These are phyloP conservation scores for Ascochyta lentis DNA, from an alignment of 2,329 filamentous ascomycete genomes.

Conservation along the genomic window DNA sequence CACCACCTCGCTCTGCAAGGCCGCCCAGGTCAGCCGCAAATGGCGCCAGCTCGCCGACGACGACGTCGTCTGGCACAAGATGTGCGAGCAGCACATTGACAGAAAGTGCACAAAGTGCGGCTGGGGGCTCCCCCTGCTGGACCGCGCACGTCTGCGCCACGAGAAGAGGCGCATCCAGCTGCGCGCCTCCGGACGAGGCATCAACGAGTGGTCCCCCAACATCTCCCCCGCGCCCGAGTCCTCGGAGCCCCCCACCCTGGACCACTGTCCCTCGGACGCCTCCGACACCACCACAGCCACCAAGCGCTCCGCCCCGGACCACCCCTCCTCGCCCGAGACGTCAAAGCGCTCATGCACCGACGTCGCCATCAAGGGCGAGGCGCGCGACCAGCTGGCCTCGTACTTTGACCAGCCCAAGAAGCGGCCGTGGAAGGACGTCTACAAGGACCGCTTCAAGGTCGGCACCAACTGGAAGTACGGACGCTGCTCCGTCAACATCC, in stretches of 20 bases:
- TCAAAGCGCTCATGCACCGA: slow-evolving; percentile 47
- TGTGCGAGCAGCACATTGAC: slow-evolving; percentile 98
- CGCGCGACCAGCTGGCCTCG: slow-evolving; percentile 48
- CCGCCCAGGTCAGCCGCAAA: slow-evolving; percentile 86
- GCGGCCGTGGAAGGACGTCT: slow-evolving; percentile 94
- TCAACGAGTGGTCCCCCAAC: slow-evolving; percentile 61
- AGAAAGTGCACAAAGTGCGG: slow-evolving; percentile 94
- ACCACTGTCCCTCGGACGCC: slow-evolving; percentile 17
- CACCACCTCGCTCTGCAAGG: slow-evolving; percentile 92
- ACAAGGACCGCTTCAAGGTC: slow-evolving; percentile 93
- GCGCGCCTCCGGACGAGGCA: slow-evolving; percentile 65
- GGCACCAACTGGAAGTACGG: slow-evolving; percentile 98
- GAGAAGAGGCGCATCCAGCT: slow-evolving; percentile 86
- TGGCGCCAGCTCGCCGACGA: slow-evolving; percentile 95
- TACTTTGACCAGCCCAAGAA: slow-evolving; percentile 58
- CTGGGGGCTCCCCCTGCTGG: slow-evolving; percentile 89
- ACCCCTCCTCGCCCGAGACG: slow-evolving; percentile 29
- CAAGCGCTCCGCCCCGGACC: slow-evolving; percentile 42
- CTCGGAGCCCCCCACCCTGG: slow-evolving; percentile 17
- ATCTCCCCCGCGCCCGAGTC: slow-evolving; percentile 57
- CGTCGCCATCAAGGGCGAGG: slow-evolving; percentile 13
- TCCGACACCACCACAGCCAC: slow-evolving; percentile 26
- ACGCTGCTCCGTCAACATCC: slow-evolving; percentile 80
- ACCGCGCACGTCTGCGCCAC: slow-evolving; percentile 84
- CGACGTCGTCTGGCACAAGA: slow-evolving; percentile 95